Evolutionary conservation across 805 yeast species (phyloP), one percentile per base, ranked within the genome.

Genomic region (Hanseniaspora occidentalis): DNA sequence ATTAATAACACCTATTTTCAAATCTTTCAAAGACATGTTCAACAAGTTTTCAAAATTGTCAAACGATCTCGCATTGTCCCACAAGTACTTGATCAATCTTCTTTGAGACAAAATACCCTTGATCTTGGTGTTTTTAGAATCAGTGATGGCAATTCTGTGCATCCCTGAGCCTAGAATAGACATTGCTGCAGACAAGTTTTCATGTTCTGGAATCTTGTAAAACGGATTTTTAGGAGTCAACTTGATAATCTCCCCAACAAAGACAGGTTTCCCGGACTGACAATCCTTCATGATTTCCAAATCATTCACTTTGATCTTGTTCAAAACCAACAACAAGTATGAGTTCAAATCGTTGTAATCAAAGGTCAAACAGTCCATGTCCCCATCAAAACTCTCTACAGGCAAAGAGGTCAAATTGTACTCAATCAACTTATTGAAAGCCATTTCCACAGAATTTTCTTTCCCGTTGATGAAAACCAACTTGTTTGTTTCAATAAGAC

Each of bases 141-240:
- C 67, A 18, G 80, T 70, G 42, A 88, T 83, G 9, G 96, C 95
- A 17, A 89, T 75, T 55, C 98, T 71, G 62, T 92, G 98, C 3
- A 88, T 95, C 17, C 98, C 98, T 31, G 83, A 75, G n/a, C 96
- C 97, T 45, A 89, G 66, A 10, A 83, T 77, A 58, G 85, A 94
- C 50, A 84, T 82, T 2, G 84, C 96, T 4, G 75, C 70, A 33
- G 79, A 69, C 39, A 89, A 64, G 17, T 77, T 73, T 42, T 80
- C 86, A 14, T 67, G 54, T 50, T 84, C 86, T 35, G 76, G 72
- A 43, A 92, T 65, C 54, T 84, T 82, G 45, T 82, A 71, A 54
- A 88, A 85, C 2, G 95, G 95, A 53, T 85, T 89, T 56, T 88
- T 88, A 24, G 85, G 86, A 18, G 89, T 80, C 45, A 92, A 64